Base-by-base conservation (phyloP, 305 asterid species). In the Fraxinus paxiana region DNA sequence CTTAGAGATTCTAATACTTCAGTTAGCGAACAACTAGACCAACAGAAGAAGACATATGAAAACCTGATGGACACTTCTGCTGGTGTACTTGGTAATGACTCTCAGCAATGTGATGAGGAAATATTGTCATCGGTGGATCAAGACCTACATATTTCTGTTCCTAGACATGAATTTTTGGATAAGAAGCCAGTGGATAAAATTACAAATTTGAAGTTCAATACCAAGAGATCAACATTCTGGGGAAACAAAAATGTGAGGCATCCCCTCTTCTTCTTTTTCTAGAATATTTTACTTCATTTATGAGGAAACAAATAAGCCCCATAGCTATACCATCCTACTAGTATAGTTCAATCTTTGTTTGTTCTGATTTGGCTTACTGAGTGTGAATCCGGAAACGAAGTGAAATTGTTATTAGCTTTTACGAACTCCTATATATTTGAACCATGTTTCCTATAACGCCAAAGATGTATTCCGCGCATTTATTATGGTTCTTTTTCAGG, bases 191-290 rank as follows among this genome's bases (percentile, higher is more conserved):
- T 80, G 76, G 85, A 85, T 75, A 92, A 87, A 86, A 87, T 86
- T 73, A 71, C 92, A 61, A 77, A 83, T 84, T 82, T 95, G 38
- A 89, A 86, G 85, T 82, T 70, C 85, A 90, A 84, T 84, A 85
- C 84, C 86, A 91, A 91, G 89, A 91, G 92, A 86, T 90, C 99
- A 63, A 87, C 91, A 67, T 91, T 95, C 83, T 95, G 99, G 98
- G 95, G 93, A 80, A 87, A 92, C 87, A 91, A 89, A 87, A 94
- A 82, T 82, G 98, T 95, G 86, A 92, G 99, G 83, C 81, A 71
- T 77, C 74, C 82, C 73, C 37, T 10, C 28, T 17, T 56, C 61
- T 28, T 43, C 38, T 71, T 77, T 24, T 34, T 15, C 8, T 9
- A 2, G 73, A 22, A 20, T 65, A 46, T 51, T 77, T 73, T 69